These are phyloP conservation scores for Ampelomyces quisqualis DNA, from an alignment of 2,329 filamentous ascomycete species.

Conservation along the genomic window DNA sequence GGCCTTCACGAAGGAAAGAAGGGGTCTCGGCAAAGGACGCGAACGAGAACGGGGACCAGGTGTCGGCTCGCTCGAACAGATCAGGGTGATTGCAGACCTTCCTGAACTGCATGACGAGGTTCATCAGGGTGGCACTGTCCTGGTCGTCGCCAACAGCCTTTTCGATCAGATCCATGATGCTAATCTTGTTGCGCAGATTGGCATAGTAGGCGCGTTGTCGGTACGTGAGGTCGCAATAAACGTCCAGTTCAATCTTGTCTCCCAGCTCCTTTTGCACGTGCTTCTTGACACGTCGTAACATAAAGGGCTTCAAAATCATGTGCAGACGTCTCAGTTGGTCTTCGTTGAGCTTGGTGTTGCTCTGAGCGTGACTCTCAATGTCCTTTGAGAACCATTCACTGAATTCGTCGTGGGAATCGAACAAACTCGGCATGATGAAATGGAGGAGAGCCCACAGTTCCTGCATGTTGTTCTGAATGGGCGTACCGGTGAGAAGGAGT, in stretches of 20 bases:
- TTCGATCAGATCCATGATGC: conserved; percentile 96
- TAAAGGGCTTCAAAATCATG: conserved; percentile 99
- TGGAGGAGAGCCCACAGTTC: conserved; percentile 96
- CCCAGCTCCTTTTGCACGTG: conserved; percentile 98
- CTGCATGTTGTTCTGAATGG: conserved; percentile 99
- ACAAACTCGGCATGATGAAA: conserved; percentile 99
- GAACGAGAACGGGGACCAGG: conserved; percentile 78
- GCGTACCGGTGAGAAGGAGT: conserved; percentile 89
- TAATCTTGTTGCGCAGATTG: conserved; percentile 93
- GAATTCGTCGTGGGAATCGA: conserved; percentile 91
- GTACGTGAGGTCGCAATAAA: conserved; percentile 96
- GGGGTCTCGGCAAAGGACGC: conserved; percentile 92
- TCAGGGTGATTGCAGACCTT: conserved; percentile 99
- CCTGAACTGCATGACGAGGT: conserved; percentile 98
- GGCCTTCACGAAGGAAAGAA: conserved; percentile 88
- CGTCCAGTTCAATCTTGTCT: conserved; percentile 95
- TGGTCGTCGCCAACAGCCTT: conserved; percentile 94
- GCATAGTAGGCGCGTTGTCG: conserved; percentile 91
- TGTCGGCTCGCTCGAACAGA: conserved; percentile 92
- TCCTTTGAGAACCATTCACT: conserved; percentile 94
- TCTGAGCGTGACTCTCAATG: conserved; percentile 97
- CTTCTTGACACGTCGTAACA: conserved; percentile 99
- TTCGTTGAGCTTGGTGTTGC: conserved; percentile 99
- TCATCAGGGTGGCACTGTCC: conserved; percentile 96
- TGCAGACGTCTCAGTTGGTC: conserved; percentile 95